Conservation (phyloP, 805 yeast genomes). For the Lachancea lanzarotensis region DNA sequence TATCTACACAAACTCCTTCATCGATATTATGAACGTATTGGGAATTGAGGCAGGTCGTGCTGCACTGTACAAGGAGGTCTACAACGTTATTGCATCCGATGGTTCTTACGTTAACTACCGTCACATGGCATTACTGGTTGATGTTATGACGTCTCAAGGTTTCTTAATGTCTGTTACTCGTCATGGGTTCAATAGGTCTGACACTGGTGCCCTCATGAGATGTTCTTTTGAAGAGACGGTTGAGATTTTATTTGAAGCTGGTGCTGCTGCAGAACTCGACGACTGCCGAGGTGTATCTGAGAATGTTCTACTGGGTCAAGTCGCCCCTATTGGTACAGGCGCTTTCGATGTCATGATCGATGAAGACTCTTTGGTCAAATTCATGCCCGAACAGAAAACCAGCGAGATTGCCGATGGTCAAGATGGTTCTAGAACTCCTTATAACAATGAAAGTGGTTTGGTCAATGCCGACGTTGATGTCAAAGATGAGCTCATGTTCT, state of each 20-base stretch:
- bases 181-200: conserved; percentile 98
- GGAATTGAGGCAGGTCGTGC: conserved; percentile 99
- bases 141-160: conserved; percentile 98
- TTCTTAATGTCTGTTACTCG: conserved; percentile 98
- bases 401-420: conserved; percentile 38
- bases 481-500: conserved; percentile 75
- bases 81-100: conserved; percentile 97
- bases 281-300: conserved; percentile 99
- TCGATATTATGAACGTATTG: conserved; percentile 86
- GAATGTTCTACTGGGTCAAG: conserved; percentile 94
- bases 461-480: conserved; percentile 57
- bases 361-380: conserved; percentile 67
- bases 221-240: conserved; percentile 99
- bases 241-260: conserved; percentile 94
- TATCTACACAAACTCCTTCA: conserved; percentile 93
- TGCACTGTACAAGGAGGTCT: conserved; percentile 87
- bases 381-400: conserved; percentile 38
- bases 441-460: conserved; percentile 57
- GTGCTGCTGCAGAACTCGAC: conserved; percentile 95
- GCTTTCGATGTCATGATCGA: conserved; percentile 93
- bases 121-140: conserved; percentile 95
- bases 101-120: conserved; percentile 99
- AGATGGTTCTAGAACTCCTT: conserved; percentile 90
- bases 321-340: conserved; percentile 99
- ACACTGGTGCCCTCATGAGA: conserved; percentile 98